Conservation (phyloP, 768 basidiomycete species). For the Serpula lacrymans region DNA sequence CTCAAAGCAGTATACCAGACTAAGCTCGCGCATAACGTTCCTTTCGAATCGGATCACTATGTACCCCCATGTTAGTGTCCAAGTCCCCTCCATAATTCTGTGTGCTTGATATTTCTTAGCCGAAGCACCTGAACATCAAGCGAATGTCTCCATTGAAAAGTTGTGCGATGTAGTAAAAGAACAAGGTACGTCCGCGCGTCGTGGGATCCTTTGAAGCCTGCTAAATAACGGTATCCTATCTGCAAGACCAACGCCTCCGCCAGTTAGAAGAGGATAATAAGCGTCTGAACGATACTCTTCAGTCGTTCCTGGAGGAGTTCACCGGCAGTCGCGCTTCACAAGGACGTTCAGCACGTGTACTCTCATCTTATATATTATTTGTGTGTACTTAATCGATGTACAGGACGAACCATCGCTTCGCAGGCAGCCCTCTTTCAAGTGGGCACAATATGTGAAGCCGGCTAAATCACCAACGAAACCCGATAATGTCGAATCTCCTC, state of each 20-base stretch:
- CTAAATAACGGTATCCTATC: constrained; percentile 4
- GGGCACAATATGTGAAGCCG: constrained; percentile 79
- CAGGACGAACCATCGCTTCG: constrained; percentile 46
- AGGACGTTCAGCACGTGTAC: constrained; percentile 13
- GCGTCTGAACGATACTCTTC: constrained; percentile 58
- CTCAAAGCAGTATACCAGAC: constrained; percentile 89
- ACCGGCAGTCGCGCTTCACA: constrained; percentile 36
- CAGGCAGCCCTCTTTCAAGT: constrained; percentile 83
- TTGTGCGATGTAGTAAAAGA: constrained; percentile 66
- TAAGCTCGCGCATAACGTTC: constrained; percentile 80
- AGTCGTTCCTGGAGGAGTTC: constrained; percentile 66
- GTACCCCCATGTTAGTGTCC: constrained; percentile 94
- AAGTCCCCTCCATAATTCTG: constrained; percentile 27
- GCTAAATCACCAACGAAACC: constrained; percentile 78
- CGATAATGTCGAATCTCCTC: constrained; percentile 68
- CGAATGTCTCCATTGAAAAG: constrained; percentile 59
- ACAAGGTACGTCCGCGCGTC: constrained; percentile 51
- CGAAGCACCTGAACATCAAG: constrained; percentile 53
- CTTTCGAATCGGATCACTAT: constrained; percentile 81
- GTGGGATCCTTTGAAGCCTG: not conserved
- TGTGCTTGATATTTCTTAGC: constrained; percentile 33
- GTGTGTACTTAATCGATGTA: constrained; percentile 23
- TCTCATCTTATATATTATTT: constrained; percentile 13
- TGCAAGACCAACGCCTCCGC: constrained; percentile 62
- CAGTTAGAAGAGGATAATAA: constrained; percentile 77